Conservation (phyloP, 2,329 filamentous ascomycete species). For the Huntiella omanensis region DNA sequence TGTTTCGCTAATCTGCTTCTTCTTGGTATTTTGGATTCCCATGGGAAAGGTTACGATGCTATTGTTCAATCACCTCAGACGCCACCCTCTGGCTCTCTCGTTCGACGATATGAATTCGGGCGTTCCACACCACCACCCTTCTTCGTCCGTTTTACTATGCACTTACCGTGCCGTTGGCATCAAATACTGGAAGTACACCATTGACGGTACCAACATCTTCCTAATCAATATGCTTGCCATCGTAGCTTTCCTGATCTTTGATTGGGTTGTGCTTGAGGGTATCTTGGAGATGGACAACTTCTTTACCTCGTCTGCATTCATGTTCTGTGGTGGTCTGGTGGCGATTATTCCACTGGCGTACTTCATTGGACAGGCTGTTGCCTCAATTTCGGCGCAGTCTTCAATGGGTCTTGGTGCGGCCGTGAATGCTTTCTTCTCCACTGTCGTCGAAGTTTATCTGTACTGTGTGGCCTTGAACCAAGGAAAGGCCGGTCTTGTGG, state of each 20-base stretch:
- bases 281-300: constrained; percentile 50
- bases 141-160: constrained; percentile 78
- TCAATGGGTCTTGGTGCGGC: constrained; percentile 96
- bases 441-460: constrained; percentile 89
- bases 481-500: constrained; percentile 81
- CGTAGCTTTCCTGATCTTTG: constrained; percentile 85
- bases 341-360: constrained; percentile 95
- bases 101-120: constrained; percentile 76
- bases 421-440: constrained; percentile 96
- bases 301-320: constrained; percentile 65
- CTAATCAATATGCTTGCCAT: constrained; percentile 90
- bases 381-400: constrained; percentile 94
- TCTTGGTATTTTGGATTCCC: constrained; percentile 91
- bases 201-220: constrained; percentile 97
- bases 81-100: constrained; percentile 78
- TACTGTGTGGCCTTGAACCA: constrained; percentile 89
- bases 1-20: constrained; percentile 81
- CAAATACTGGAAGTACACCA: constrained; percentile 98
- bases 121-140: constrained; percentile 48
- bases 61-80: constrained; percentile 74
- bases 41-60: constrained; percentile 93
- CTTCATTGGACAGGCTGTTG: constrained; percentile 95
- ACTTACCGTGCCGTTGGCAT: constrained; percentile 88
- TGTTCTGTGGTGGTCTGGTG: constrained; percentile 67
- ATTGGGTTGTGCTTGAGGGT: constrained; percentile 64